A percentile compares a stretch with the other conserved stretches of the same genome.
Conservation (phyloP, 352 stramenopile species). For the Blastocystis sp. region DNA sequence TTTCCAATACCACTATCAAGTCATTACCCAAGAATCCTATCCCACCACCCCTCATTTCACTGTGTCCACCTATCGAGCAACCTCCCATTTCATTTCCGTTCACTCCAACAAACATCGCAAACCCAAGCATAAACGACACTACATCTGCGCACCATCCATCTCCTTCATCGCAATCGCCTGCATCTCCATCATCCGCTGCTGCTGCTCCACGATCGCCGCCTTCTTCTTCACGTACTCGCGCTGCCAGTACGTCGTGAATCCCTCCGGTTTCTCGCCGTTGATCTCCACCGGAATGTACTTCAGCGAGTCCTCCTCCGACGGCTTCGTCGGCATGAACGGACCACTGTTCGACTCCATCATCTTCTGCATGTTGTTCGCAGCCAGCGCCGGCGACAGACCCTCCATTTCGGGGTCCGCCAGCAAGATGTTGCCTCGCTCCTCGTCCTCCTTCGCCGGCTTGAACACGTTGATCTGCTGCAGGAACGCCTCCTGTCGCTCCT, state of each 20-base stretch:
- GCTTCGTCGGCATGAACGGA: background rate
- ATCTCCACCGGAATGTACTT: conserved; percentile 30
- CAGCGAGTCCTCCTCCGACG: background rate
- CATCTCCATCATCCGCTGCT: conserved; percentile 23
- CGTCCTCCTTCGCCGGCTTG: background rate
- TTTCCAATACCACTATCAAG: too few species aligned
- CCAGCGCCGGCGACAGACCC: background rate
- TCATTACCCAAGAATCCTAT: too few species aligned
- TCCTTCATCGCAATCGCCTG: background rate
- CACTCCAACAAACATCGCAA: background rate
- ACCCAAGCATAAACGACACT: background rate
- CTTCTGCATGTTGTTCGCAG: conserved; percentile 33
- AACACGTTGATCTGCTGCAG: conserved; percentile 47
- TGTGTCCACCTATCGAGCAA: too few species aligned
- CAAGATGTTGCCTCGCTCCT: background rate
- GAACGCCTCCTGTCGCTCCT: background rate
- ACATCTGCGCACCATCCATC: background rate
- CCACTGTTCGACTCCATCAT: background rate
- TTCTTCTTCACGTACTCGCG: conserved; percentile 22
- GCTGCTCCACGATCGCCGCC: background rate
- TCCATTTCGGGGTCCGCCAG: conserved; percentile 1
- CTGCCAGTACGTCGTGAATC: conserved; percentile 33
- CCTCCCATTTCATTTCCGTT: background rate
- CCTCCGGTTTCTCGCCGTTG: conserved; percentile 13
- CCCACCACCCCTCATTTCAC: too few species aligned